Base-by-base conservation (phyloP, 1,284 basidiomycete species). In the Cutaneotrichosporon mucoides region DNA sequence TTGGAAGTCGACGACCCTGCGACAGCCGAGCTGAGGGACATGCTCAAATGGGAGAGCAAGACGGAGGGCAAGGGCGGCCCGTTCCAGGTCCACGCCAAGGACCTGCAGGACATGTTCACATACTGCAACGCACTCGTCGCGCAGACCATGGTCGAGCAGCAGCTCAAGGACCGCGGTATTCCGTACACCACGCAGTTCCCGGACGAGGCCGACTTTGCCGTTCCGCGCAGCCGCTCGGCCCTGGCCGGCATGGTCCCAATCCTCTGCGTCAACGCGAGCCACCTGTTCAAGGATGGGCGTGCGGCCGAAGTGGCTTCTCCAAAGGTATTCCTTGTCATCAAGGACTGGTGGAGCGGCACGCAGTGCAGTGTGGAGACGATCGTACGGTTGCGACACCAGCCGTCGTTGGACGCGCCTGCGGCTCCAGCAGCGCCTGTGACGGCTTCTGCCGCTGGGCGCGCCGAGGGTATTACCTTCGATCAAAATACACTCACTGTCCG, bases 241-340 rank as follows among this genome's bases (percentile, higher is more conserved):
- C 57, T 71, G 11, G 71, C 82, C 82, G 67, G 81, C 82, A 51
- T 86, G 88, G 70, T 72, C 86, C 89, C 92, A 0, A 86, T 85
- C 4, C 81, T 95, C 5, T 90, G 88, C 63, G 88, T 95, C 34
- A 85, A 88, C 65, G 88, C 91, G 0, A 81, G 84, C 16, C 85
- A 91, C 64, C 86, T 95, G 50, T 81, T 93, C 35, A 86, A 87
- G 0, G 88, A 87, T 11, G 88, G 88, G 1, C 86, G 87, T 3
- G 88, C 89, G 2, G 87, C 86, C n/a, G 89, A 91, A 69, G 89
- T 90, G 4, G 90, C 90, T 6, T 89, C 91, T 86, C 87, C 88
- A 6, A 92, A 92, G 71, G 90, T 95, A 54, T 87, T 87, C 46
- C 85, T 96, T 55, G 87, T 90, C 62, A 87, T 92, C 5, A 82